Evolutionary conservation across 495 filamentous ascomycete species (phyloP).

Genomic region (Annulohypoxylon bovei): DNA sequence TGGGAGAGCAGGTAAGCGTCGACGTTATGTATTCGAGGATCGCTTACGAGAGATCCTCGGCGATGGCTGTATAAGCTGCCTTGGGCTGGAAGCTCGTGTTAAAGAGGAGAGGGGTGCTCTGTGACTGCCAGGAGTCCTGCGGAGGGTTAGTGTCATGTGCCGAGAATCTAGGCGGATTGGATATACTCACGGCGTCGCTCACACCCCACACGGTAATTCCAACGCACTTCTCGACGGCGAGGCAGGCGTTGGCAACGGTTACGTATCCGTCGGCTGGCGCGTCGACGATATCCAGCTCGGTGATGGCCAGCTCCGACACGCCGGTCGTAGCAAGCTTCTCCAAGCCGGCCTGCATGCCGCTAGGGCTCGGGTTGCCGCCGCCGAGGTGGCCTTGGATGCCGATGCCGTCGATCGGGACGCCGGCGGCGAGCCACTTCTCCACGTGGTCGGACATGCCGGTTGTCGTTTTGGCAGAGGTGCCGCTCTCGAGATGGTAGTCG

Average conservation of each 20-base stretch:
- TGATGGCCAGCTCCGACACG: constrained; percentile 67
- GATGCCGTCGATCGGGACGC: constrained; percentile 78
- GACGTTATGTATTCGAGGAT: not conserved
- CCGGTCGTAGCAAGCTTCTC: constrained; percentile 58
- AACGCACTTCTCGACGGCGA: constrained; percentile 67
- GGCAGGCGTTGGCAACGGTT: constrained; percentile 69
- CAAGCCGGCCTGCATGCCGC: constrained; percentile 59
- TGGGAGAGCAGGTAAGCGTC: not conserved
- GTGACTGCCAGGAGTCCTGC: constrained; percentile 69
- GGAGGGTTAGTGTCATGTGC: constrained; percentile 1
- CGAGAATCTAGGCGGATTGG: not conserved
- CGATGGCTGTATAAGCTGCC: constrained; percentile 68
- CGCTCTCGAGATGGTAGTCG: constrained; percentile 68
- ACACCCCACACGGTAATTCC: constrained; percentile 81
- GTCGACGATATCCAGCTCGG: constrained; percentile 72
- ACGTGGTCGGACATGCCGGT: constrained; percentile 70
- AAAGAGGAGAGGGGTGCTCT: constrained; percentile 67
- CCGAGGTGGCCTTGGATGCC: constrained; percentile 73
- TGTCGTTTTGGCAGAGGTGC: constrained; percentile 61
- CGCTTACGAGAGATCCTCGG: constrained; percentile 49
- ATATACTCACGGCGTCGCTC: constrained; percentile 62
- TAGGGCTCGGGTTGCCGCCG: constrained; percentile 52
- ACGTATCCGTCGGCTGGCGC: constrained; percentile 68
- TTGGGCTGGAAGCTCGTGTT: constrained; percentile 69
- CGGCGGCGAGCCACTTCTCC: constrained; percentile 69